Conservation (phyloP, 2,329 filamentous ascomycete genomes). For the Alternaria conjuncta region DNA sequence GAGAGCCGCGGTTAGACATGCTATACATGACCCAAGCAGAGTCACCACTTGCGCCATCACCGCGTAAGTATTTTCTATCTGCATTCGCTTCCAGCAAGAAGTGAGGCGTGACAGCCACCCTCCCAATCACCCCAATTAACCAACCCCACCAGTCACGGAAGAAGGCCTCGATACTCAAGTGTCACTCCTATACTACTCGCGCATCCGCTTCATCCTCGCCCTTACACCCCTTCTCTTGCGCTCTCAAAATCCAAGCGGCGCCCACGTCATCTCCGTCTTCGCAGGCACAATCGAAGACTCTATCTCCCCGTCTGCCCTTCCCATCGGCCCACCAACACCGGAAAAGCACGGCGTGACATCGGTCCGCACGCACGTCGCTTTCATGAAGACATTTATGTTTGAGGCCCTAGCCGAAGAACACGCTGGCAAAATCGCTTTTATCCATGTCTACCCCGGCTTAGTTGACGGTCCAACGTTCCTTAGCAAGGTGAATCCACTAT, state of each 20-base stretch:
- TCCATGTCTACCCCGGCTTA: slow-evolving; percentile 43
- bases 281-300: slow-evolving; percentile 37
- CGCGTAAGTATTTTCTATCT: slow-evolving; percentile 47
- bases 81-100: not conserved
- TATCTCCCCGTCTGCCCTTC: slow-evolving; percentile 30
- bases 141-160: slow-evolving; percentile 32
- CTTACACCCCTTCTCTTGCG: slow-evolving; percentile 40
- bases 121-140: not conserved
- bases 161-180: slow-evolving; percentile 48
- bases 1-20: slow-evolving; percentile 41
- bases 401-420: slow-evolving; percentile 33
- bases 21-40: slow-evolving; percentile 42
- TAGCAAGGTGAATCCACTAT: slow-evolving; percentile 31
- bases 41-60: slow-evolving; percentile 48
- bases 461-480: slow-evolving; percentile 40
- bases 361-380: slow-evolving; percentile 37
- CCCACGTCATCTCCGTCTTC: slow-evolving; percentile 47
- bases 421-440: slow-evolving; percentile 36
- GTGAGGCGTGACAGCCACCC: slow-evolving; percentile 1
- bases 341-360: slow-evolving; percentile 32
- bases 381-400: slow-evolving; percentile 43
- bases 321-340: slow-evolving; percentile 32
- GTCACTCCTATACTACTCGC: slow-evolving; percentile 45
- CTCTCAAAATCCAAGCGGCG: slow-evolving; percentile 22
- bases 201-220: slow-evolving; percentile 48